Percentiles rank a stretch among this genome's conserved stretches.
Conservation (phyloP, 257 asterid genomes). For the Nemophila menziesii region DNA sequence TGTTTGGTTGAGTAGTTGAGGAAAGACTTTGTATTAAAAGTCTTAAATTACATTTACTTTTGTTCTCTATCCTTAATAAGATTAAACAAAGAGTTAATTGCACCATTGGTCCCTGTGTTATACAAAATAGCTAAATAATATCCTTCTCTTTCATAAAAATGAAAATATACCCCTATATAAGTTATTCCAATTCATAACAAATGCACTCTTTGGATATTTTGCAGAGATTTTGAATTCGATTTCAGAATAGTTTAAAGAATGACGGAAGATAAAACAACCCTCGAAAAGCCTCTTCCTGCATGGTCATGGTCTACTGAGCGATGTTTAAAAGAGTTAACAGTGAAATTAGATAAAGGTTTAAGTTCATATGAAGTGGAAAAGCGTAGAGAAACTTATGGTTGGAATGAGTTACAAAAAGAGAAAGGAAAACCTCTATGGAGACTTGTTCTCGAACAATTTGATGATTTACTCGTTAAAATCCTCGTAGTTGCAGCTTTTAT, state of each 20-base stretch:
- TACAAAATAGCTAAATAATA: too few relatives aligned
- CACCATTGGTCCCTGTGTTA: too few relatives aligned
- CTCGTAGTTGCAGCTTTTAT: constrained; percentile 62
- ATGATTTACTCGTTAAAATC: constrained; percentile 66
- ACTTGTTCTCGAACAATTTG: constrained; percentile 64
- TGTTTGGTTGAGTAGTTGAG: too few relatives aligned
- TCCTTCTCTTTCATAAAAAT: too few relatives aligned
- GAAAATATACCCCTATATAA: too few relatives aligned
- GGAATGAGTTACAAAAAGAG: constrained; percentile 68
- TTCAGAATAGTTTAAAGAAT: constrained; percentile 6
- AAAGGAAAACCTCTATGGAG: constrained; percentile 64
- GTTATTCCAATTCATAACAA: too few relatives aligned
- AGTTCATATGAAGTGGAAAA: constrained; percentile 47
- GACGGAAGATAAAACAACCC: constrained; percentile 30
- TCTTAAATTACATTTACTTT: too few relatives aligned
- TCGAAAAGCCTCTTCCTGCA: constrained; percentile 43
- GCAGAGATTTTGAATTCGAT: constrained; percentile 6
- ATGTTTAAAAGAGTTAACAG: constrained; percentile 53
- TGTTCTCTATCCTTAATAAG: too few relatives aligned
- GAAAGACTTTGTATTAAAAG: too few relatives aligned
- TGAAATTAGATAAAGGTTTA: constrained; percentile 60
- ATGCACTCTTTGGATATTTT: too few relatives aligned
- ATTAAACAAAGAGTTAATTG: too few relatives aligned
- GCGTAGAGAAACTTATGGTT: constrained; percentile 45
- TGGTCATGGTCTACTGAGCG: constrained; percentile 71